Base-by-base conservation (phyloP, 352 stramenopile species). In the Phytopythium chamaehyphon region DNA sequence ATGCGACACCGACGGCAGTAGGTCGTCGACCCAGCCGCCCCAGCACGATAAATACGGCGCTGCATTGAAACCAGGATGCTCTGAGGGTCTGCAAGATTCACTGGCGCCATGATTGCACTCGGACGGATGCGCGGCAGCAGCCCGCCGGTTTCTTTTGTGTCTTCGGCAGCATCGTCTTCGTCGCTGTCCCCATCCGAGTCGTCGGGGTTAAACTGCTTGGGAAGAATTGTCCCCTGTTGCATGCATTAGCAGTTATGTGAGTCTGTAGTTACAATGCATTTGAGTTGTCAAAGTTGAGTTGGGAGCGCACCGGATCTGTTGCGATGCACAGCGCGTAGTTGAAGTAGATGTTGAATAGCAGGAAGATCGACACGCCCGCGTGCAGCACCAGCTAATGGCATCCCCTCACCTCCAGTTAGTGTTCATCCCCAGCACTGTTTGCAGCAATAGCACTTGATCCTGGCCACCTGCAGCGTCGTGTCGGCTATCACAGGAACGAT, bases 311-410 rank as follows among this genome's bases (percentile, higher is more conserved):
- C 55, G 78, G 76, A 40, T 89, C 72, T 7, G 71, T 86, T 1
- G 71, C 64, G 40, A 83, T 66, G 44, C 78, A 86, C 18, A 89
- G 55, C 16, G 69, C 71, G 55, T 89, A 89, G 62, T 89, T 89
- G 69, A 87, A 87, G 55, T 82, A 82, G 31, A 87, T 81, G 45
- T 84, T 86, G 51, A 81, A 83, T 5, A 78, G 55, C 51, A 82
- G 57, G 22, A 69, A 58, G 43, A 74, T 51, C 26, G 65, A 42
- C 18, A 62, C 37, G 33, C 54, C 26, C 40, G 66, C 54, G 51
- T 83, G 75, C 31, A 52, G 40, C 7, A 64, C 40, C 19, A 81
- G 51, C 63, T 84, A 10, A 33, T 33, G 9, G 9, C 28, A 33
- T 9, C 28, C 28, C 28, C 28, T 33, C 28, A 33, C 28, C 9